Base-by-base conservation (phyloP, 1,139 yeast genomes). In the Geotrichum bryndzae region DNA sequence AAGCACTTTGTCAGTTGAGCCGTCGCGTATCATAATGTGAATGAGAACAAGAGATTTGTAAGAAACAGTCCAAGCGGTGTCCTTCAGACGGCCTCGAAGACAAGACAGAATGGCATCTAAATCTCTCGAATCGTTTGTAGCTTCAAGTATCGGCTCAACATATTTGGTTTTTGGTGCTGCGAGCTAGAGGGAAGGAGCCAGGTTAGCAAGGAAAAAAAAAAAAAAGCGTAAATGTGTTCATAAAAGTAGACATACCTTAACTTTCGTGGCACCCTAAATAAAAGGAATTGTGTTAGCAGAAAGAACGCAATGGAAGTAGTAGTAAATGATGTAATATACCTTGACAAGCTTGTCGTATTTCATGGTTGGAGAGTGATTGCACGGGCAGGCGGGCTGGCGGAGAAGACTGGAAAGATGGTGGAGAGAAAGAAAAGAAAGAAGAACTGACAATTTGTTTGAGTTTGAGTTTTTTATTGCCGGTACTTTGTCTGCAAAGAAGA, bases 121-220 rank as follows among this genome's bases (percentile, higher is more conserved):
- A 67, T 87, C 86, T 46, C 83, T 86, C 41, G 77, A 75, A 35
- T 79, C 77, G 18, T 83, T 75, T 0, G 97, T 90, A 3, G 96
- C 87, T 79, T 88, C 82, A 57, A 94, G 80, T 62, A 94, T 89
- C 1, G 98, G 98, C 75, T 91, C 97, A 62, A 92, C 87, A 72
- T 94, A 95, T 73, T 95, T 94, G 54, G 96, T 88, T 76, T 94
- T 94, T 18, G 99, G 99, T 33, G 98, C 97, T n/a, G 99, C 98
- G 77, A 91, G 84, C 82, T 85, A 83, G 35, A 8, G 29, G 45
- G 29, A 31, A 35, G 22, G 13, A 50, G 22, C 31, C 1, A 51
- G 56, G 50, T 48, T 41, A 54, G 55, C 35, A 51, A 10, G 6
- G 18, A 18, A 18, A 18, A 18, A 18, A 18, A 18, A 41, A 45